Conservation (phyloP, 305 asterid species). For the Solanum hybrid region DNA sequence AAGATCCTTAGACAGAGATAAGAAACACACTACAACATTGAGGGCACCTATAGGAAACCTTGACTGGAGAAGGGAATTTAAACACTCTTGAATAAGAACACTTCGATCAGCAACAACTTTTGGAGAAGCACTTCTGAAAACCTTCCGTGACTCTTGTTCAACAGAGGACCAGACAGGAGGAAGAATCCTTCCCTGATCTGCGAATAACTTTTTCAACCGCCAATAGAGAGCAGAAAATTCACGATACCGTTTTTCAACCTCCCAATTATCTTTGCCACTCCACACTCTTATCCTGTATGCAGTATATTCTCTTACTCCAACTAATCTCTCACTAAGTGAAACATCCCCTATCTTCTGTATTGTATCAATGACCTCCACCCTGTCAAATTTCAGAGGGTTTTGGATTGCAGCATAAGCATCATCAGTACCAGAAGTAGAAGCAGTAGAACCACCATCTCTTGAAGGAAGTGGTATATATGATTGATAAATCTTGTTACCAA, state of each 20-base stretch:
- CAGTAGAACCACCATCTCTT: constrained; percentile 87
- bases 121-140: constrained; percentile 78
- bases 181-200: constrained; percentile 60
- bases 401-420: constrained; percentile 34
- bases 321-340: constrained; percentile 76
- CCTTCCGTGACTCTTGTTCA: constrained; percentile 73
- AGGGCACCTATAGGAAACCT: constrained; percentile 32
- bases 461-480: constrained; percentile 44
- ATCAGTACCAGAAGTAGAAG: constrained; percentile 78
- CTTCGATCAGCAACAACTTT: constrained; percentile 67
- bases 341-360: constrained; percentile 77
- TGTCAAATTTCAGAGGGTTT: constrained; percentile 49
- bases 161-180: constrained; percentile 78
- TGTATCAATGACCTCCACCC: constrained; percentile 68
- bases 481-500: constrained; percentile 30
- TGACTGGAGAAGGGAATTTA: constrained; percentile 52
- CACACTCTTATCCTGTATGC: constrained; percentile 63
- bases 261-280: constrained; percentile 67
- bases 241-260: constrained; percentile 80
- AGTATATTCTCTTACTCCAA: constrained; percentile 74
- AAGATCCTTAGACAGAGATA: constrained; percentile 47
- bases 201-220: constrained; percentile 53
- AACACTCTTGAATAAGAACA: constrained; percentile 80
- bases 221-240: constrained; percentile 62
- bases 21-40: constrained; percentile 47